Base-by-base conservation (phyloP, 192 early-diverging fungal genomes). In the Backusella macrospora region DNA sequence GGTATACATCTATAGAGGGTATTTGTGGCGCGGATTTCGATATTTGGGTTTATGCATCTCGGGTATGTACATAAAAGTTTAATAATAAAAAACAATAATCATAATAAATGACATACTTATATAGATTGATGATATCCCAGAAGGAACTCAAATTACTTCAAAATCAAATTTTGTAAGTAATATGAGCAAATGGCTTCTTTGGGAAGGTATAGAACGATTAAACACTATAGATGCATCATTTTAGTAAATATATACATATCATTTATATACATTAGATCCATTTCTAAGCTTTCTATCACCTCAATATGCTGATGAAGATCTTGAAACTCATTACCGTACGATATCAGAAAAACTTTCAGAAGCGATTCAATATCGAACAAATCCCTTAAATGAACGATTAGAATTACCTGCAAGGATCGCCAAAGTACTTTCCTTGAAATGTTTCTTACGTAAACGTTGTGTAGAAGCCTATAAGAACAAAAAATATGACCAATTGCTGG, bases 161-260 rank as follows among this genome's bases (percentile, higher is more conserved):
- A 85, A 85, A 42, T 82, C 87, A 2, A 85, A 87, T 67, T 85
- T 87, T 87, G 83, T 87, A 5, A 88, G 88, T 21, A 93, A 93
- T 68, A 86, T 88, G 71, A 90, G 90, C 81, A 96, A 96, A 77
- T 96, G 91, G 87, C 69, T 95, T 13, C 81, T 96, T 44, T 96
- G 94, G 94, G 91, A 95, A 82, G 90, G 90, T 90, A 81, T 46
- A 12, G 46, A 13, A 40, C 5, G 6, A 2, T 38, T 12, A 29
- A 39, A 29, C 39, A 67, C 2, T 10, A 29, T 14, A 44, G 13
- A 45, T 37, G 18, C 21, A 68, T 15, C 2, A 34, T 34, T 34
- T 34, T 34, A 34, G 29, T 46, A 55, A 48, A 40, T 12, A 10
- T 7, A 39, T 23, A 59, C 2, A 34, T 13, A 46, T 45, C 47